Conservation (phyloP, 176 grass and related monocot species). For the Microstegium vimineum region DNA sequence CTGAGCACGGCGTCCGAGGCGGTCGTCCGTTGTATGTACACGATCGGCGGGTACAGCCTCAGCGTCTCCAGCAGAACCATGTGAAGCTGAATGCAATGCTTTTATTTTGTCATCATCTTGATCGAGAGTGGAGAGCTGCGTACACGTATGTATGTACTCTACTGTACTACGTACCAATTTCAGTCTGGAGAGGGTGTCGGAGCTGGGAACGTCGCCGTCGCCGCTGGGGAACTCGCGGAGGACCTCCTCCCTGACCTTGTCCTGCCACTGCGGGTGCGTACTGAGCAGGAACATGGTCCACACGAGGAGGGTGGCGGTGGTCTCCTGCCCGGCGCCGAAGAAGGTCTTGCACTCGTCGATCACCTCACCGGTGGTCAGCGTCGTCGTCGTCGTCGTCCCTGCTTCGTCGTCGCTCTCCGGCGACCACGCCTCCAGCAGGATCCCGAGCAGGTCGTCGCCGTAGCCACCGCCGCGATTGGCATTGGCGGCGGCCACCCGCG, state of each 20-base stretch:
- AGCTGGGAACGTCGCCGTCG: background rate
- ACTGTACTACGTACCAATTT: too few relatives aligned
- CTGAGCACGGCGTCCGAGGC: background rate
- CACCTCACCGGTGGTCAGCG: conserved; percentile 32
- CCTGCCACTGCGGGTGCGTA: conserved; percentile 34
- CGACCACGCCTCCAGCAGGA: conserved; percentile 23
- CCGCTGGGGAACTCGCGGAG: background rate
- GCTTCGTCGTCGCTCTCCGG: background rate
- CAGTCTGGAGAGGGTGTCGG: conserved; percentile 17
- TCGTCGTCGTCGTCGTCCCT: background rate
- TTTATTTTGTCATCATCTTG: background rate
- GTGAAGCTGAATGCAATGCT: background rate
- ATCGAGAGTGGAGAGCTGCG: background rate
- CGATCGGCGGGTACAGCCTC: conserved; percentile 32
- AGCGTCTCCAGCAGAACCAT: conserved; percentile 41
- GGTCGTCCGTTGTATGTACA: conserved; percentile 16
- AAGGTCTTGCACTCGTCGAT: conserved; percentile 53
- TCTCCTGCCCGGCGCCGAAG: conserved; percentile 44
- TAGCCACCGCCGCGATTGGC: background rate
- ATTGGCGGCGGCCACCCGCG: background rate
- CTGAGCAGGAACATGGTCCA: conserved; percentile 46
- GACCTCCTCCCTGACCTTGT: conserved; percentile 44
- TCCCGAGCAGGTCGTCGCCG: conserved; percentile 42
- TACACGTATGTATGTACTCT: background rate
- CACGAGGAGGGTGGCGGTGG: conserved; percentile 14